phyloP scores from a whole-genome alignment of 192 early-diverging fungal species.

The Umbelopsis ramanniana region DNA sequence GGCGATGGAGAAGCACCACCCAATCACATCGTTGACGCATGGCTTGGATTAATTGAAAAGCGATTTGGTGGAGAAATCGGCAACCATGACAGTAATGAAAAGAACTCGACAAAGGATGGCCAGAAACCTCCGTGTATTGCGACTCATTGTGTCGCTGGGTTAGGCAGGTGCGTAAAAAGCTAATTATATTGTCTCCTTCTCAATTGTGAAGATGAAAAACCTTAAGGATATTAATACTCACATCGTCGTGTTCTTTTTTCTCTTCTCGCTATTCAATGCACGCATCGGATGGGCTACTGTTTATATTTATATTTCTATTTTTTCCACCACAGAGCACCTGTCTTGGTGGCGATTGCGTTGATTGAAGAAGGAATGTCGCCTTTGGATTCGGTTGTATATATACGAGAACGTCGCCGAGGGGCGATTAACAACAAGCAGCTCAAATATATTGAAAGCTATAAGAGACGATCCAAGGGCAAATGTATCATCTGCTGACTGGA shows the following conservation, averaged over 20 bases:
- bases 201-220: background rate
- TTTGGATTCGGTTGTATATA: conserved; percentile 75
- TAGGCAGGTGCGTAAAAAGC: conserved; percentile 61
- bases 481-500: conserved; percentile 39
- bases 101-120: conserved; percentile 15
- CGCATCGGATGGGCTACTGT: background rate
- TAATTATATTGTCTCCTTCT: background rate
- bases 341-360: conserved; percentile 78
- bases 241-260: background rate
- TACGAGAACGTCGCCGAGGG: conserved; percentile 72
- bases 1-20: conserved; percentile 76
- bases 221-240: background rate
- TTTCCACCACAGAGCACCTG: conserved; percentile 48
- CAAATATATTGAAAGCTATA: conserved; percentile 65
- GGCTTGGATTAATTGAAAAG: conserved; percentile 66
- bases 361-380: conserved; percentile 81
- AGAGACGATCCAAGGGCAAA: conserved; percentile 49
- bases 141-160: conserved; percentile 81
- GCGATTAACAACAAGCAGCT: conserved; percentile 78
- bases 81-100: conserved; percentile 10
- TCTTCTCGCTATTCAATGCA: background rate
- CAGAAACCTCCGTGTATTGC: conserved; percentile 51
- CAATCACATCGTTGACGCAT: conserved; percentile 58
- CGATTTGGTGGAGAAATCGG: conserved; percentile 46
- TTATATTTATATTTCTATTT: background rate